Evolutionary conservation across 2,329 filamentous ascomycete species (phyloP), one percentile per base, ranked within the genome.

Genomic region (Orbilia quercus): DNA sequence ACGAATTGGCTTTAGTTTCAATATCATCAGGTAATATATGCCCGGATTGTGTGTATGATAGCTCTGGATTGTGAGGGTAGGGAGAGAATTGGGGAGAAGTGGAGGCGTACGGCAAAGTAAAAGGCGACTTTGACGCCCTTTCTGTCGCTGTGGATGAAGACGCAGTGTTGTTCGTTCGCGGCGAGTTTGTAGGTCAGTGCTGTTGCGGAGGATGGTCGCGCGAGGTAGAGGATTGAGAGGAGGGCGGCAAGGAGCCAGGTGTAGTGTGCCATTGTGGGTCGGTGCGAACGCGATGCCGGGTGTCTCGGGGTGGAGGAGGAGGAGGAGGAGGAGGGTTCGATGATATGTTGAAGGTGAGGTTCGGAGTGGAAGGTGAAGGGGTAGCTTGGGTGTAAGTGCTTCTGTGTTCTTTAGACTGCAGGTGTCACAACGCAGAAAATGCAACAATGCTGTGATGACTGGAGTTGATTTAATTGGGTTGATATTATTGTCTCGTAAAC

Each of bases 151-250:
- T 88, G 84, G 66, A 91, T 87, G 81, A 91, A 97, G 87, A 99
- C 99, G 84, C 95, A 99, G 73, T 95, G 92, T 82, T 91, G 92
- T 85, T 98, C 95, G 83, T 96, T 91, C 55, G 95, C 91, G 58
- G 85, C 83, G 50, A 99, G 85, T 82, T 93, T 91, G 85, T 97
- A 99, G 51, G 95, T 99, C 80, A 99, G 85, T 42, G 95, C 93
- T 2, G 95, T 99, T 38, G 92, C 92, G 60, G 90, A 88, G 59
- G 89, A 90, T 73, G 66, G 66, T 40, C 66, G 66, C 51, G 66
- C 40, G 38, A 90, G 84, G 72, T 90, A 89, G 66, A 88, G 83
- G 22, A 77, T 31, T 16, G 90, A 90, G 81, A 96, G 80, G 60
- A 95, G 85, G 83, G 89, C 87, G 77, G 76, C 75, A 54, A 73